Evolutionary conservation across 2,329 filamentous ascomycete genomes (phyloP), one percentile per base, ranked within the genome.

Genomic region (Xylariomycetidae sp.): DNA sequence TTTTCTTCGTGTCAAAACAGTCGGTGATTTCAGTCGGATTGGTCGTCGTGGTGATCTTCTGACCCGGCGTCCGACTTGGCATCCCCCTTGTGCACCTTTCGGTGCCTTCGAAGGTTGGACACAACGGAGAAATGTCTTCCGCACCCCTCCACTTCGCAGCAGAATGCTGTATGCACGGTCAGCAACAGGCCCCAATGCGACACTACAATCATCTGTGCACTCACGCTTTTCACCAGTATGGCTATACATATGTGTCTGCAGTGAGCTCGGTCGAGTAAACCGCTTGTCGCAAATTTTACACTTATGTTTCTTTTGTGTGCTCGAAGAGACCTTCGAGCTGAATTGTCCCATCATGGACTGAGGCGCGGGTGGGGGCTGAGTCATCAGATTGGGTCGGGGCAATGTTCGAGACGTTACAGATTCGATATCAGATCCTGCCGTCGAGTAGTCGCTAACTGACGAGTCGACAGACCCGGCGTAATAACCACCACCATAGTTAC

Each of bases 291-390:
- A 97, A 40, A 97, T 86, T 67, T 95, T 96, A 77, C 90, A 97
- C 71, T 96, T 96, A 69, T 97, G 92, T 73, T 97, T 97, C 80
- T 97, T 97, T 59, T 96, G 88, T 8, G 90, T 92, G 65, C 88
- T 95, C 13, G 87, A 89, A 1, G 88, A 89, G 33, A 96, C 82
- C 66, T 96, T 96, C 44, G 90, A 96, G 64, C 87, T 96, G 67
- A 97, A 97, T 53, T 94, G 89, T 33, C 88, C 81, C 92, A 98
- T 98, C 88, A 98, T 96, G 1, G 89, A 94, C 57, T 94, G 86
- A 2, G 88, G 89, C 13, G 88, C 88, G 1, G 88, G 88, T 2
- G 88, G 87, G 19, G 81, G 72, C 44, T 71, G 74, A 37, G 72
- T 79, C 64, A 74, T 70, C 34, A 74, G 51, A 23, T 80, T 80